Percentiles rank a stretch among this genome's conserved stretches.
phyloP scores from a whole-genome alignment of 768 basidiomycete species.

The Lactarius deliciosus region DNA sequence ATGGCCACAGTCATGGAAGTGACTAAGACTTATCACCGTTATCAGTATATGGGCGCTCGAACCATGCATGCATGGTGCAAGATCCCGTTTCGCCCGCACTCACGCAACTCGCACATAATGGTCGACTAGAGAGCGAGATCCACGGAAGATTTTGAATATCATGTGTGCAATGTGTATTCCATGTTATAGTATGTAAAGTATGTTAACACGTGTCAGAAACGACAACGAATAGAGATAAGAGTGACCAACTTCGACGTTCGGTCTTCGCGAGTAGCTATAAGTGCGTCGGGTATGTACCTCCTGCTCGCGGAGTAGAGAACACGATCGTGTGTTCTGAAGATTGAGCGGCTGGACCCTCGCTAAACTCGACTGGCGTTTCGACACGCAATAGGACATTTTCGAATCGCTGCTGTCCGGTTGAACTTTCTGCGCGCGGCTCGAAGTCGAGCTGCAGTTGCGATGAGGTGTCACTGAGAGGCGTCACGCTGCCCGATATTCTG shows the following conservation, averaged over 20 bases:
- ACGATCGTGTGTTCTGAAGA: constrained; percentile 17
- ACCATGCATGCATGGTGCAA: not conserved
- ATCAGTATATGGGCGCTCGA: constrained; percentile 16
- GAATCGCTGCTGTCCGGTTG: constrained; percentile 15
- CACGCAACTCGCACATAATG: constrained; percentile 16
- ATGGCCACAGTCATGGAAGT: constrained; percentile 1
- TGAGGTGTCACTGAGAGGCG: constrained; percentile 21
- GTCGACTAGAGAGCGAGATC: constrained; percentile 1
- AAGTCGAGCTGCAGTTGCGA: constrained; percentile 25
- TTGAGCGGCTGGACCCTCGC: constrained; percentile 13
- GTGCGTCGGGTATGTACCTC: not conserved
- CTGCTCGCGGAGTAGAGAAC: constrained; percentile 17
- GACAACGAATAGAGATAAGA: constrained; percentile 1
- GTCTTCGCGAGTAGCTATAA: not conserved
- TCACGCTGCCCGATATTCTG: constrained; percentile 22
- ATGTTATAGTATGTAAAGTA: not conserved
- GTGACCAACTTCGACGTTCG: not conserved
- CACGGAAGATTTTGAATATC: constrained; percentile 2
- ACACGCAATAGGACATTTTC: constrained; percentile 10
- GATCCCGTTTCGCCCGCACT: not conserved
- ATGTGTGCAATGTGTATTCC: not conserved
- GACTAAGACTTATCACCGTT: constrained; percentile 7
- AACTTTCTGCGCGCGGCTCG: constrained; percentile 14
- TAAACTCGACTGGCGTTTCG: constrained; percentile 12
- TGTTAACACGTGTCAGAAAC: not conserved